Percentiles rank a stretch among this genome's conserved stretches.
phyloP scores from a whole-genome alignment of 208 protist genomes.

The Phytomonas francai region DNA sequence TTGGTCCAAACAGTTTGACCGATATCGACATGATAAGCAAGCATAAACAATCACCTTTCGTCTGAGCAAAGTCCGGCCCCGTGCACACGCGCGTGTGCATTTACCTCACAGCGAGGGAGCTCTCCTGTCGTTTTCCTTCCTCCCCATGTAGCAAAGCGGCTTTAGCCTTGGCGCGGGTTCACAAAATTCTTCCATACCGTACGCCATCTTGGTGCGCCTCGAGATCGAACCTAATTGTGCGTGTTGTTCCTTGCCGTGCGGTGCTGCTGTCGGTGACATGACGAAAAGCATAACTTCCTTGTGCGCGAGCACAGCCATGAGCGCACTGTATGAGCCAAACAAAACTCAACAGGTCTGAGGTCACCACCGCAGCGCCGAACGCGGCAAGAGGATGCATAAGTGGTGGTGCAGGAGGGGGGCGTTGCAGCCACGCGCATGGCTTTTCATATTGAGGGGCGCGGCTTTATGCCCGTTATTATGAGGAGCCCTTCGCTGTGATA shows the following conservation, averaged over 20 bases:
- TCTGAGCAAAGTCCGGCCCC: conserved; percentile 3
- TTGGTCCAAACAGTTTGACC: conserved; percentile 10
- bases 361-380: neutral
- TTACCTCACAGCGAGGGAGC: neutral
- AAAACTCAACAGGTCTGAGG: neutral
- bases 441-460: neutral
- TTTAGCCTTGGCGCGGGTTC: conserved; percentile 15
- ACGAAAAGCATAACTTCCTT: no score
- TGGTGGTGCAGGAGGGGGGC: neutral
- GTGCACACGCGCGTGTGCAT: neutral
- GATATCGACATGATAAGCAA: conserved; percentile 3
- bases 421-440: neutral
- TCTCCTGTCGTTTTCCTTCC: no score
- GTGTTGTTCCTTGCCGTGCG: neutral
- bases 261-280: no score
- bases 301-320: no score
- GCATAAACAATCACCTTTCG: conserved; percentile 10
- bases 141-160: conserved; percentile 6
- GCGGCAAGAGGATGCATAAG: neutral
- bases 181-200: conserved; percentile 5
- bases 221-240: conserved; percentile 1
- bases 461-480: neutral
- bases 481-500: neutral
- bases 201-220: conserved; percentile 17
- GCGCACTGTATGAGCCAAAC: no score